Percentiles rank a stretch among this genome's conserved stretches.
These are phyloP conservation scores for Conticribra weissflogii DNA, from an alignment of 108 stramenopile genomes.

Conservation along the genomic window DNA sequence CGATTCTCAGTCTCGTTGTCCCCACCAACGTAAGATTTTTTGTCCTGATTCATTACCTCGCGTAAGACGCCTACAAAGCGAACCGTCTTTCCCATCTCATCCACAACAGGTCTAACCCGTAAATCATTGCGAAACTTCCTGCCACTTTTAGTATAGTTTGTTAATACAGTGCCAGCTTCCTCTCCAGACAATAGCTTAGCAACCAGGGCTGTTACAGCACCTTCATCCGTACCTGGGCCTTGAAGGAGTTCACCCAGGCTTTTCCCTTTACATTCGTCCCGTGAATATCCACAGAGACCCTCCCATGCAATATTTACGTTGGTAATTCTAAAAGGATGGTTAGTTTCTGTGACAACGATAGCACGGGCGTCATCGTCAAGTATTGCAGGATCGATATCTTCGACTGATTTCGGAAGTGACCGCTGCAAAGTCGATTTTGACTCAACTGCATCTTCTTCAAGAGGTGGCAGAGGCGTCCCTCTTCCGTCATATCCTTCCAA, in stretches of 20 bases:
- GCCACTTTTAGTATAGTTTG: conserved; percentile 76
- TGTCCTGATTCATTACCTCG: conserved; percentile 48
- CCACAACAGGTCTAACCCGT: conserved; percentile 63
- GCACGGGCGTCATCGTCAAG: conserved; percentile 51
- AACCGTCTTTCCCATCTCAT: conserved; percentile 57
- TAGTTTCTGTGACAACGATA: conserved; percentile 71
- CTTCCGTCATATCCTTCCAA: conserved; percentile 6
- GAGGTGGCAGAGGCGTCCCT: conserved; percentile 8
- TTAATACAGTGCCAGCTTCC: conserved; percentile 67
- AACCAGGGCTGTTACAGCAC: conserved; percentile 58
- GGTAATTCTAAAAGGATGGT: conserved; percentile 64
- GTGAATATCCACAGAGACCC: conserved; percentile 68
- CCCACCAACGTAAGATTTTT: neutral
- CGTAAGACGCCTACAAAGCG: conserved; percentile 80
- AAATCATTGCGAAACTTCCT: conserved; percentile 69
- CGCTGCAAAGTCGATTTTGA: neutral
- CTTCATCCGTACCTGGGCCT: conserved; percentile 68
- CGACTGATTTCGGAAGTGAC: conserved; percentile 24
- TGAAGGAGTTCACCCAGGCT: conserved; percentile 60
- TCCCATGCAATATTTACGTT: conserved; percentile 81
- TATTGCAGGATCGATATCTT: conserved; percentile 18
- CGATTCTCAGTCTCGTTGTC: neutral
- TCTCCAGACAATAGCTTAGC: conserved; percentile 57
- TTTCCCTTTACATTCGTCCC: conserved; percentile 60
- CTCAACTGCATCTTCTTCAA: conserved; percentile 1